These are phyloP conservation scores for Hepatocystis sp. DNA, from an alignment of 169 alveolate genomes.

Conservation along the genomic window DNA sequence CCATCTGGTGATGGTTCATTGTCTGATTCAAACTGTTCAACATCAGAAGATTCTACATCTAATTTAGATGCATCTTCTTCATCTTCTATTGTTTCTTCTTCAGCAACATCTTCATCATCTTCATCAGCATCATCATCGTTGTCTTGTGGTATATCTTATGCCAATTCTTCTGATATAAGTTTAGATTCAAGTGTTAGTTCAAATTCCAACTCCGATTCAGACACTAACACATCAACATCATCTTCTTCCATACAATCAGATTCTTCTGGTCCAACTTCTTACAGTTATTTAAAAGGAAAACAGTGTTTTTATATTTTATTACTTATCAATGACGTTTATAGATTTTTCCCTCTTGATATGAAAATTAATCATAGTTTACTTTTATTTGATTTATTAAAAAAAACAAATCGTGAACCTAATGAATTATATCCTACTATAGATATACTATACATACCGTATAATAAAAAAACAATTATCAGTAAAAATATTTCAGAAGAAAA, in stretches of 20 bases:
- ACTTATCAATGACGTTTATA: conserved; percentile 27
- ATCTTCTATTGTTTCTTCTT: neutral
- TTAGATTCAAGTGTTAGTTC: too few species aligned
- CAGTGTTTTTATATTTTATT: conserved; percentile 48
- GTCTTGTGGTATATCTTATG: too few species aligned
- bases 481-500: conserved; percentile 2
- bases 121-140: conserved; percentile 19
- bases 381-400: conserved; percentile 45
- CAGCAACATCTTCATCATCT: conserved; percentile 9
- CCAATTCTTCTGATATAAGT: too few species aligned
- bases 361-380: conserved; percentile 27
- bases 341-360: conserved; percentile 48
- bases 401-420: conserved; percentile 48
- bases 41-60: conserved; percentile 8
- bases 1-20: too few species aligned
- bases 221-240: neutral
- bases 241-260: neutral
- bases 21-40: too few species aligned
- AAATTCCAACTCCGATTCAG: neutral
- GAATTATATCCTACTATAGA: conserved; percentile 71
- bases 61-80: conserved; percentile 12
- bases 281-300: conserved; percentile 20
- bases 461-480: conserved; percentile 26
- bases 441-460: conserved; percentile 50
- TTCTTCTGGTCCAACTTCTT: conserved; percentile 8